Percentiles rank a stretch among this genome's conserved stretches.
These are phyloP conservation scores for Sicyos edulis DNA, from an alignment of 306 rosid species.

Conservation along the genomic window DNA sequence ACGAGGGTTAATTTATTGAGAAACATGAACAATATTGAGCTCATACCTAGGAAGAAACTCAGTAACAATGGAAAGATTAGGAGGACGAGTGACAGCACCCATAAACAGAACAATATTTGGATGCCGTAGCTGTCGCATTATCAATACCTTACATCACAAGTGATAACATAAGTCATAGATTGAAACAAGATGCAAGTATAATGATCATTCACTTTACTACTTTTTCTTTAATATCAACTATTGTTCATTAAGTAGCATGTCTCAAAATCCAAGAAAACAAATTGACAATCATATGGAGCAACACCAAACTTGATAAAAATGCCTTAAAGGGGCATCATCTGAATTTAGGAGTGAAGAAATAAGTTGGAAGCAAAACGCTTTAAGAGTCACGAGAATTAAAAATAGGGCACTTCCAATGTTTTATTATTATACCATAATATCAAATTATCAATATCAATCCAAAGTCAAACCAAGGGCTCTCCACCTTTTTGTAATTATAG, in stretches of 20 bases:
- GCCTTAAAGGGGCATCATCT: neutral
- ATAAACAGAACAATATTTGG: conserved; percentile 94
- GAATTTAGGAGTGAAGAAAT: neutral
- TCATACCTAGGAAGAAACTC: conserved; percentile 93
- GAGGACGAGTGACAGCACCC: conserved; percentile 99
- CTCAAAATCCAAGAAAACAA: neutral
- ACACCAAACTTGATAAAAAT: neutral
- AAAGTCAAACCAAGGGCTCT: neutral
- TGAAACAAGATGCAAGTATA: neutral
- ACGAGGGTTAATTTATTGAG: neutral
- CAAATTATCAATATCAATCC: neutral
- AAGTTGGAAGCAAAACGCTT: neutral
- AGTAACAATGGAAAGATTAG: conserved; percentile 86
- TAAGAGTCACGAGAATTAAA: neutral
- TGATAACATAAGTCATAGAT: conserved; percentile 23
- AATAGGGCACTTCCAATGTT: neutral
- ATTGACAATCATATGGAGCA: conserved; percentile 7
- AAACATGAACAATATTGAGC: conserved; percentile 16
- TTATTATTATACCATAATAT: neutral
- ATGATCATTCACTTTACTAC: neutral
- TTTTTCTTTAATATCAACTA: neutral
- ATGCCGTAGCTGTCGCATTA: conserved; percentile 97
- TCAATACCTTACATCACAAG: conserved; percentile 61
- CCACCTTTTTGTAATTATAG: no score
- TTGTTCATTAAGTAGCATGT: neutral